Evolutionary conservation across 2,329 filamentous ascomycete species (phyloP).

Genomic region (Ceratocystis harringtonii): DNA sequence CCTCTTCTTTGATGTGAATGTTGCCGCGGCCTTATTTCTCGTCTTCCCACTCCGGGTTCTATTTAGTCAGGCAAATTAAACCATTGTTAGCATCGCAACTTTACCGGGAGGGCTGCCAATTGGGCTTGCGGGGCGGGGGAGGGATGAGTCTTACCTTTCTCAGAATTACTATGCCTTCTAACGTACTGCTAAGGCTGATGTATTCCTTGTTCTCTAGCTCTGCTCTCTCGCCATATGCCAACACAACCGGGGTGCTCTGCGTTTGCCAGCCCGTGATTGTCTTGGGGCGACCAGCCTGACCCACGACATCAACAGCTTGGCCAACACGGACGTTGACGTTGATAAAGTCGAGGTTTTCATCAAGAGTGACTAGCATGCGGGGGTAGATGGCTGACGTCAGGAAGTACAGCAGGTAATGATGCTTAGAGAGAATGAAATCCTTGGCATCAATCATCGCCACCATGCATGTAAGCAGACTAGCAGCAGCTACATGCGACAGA

Average conservation of each 20-base stretch:
- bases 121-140: background rate
- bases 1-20: background rate
- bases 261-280: conserved; percentile 99
- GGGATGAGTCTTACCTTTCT: conserved; percentile 57
- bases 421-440: conserved; percentile 52
- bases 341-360: conserved; percentile 84
- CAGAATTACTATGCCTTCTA: conserved; percentile 91
- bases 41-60: conserved; percentile 16
- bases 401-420: conserved; percentile 94
- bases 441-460: conserved; percentile 93
- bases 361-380: conserved; percentile 86
- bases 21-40: conserved; percentile 10
- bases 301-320: conserved; percentile 95
- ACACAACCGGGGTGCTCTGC: conserved; percentile 91
- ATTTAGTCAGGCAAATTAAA: background rate
- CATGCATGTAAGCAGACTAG: conserved; percentile 76
- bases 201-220: conserved; percentile 98
- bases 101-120: background rate
- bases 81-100: background rate
- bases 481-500: conserved; percentile 77
- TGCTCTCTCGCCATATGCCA: conserved; percentile 88
- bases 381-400: conserved; percentile 94
- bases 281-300: conserved; percentile 92
- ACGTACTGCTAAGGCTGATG: conserved; percentile 72
- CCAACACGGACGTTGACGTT: conserved; percentile 94